Percentiles rank a stretch among this genome's conserved stretches.
Conservation (phyloP, 805 yeast genomes). For the Blastobotrys chiropterorum region DNA sequence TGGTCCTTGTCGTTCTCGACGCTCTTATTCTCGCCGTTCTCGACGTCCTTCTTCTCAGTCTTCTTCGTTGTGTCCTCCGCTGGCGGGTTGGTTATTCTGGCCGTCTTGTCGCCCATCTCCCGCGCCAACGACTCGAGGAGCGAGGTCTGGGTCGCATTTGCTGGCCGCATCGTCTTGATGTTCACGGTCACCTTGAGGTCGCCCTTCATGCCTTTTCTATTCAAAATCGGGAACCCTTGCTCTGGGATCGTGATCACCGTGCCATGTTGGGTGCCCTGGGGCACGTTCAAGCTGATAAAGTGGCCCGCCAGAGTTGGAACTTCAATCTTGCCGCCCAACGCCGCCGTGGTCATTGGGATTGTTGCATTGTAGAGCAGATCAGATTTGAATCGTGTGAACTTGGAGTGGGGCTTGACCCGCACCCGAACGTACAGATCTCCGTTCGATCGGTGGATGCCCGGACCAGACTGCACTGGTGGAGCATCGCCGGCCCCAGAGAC, state of each 20-base stretch:
- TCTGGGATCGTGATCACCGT: slow-evolving; percentile 69
- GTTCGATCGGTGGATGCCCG: slow-evolving; percentile 58
- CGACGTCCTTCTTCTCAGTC: slow-evolving; percentile 16
- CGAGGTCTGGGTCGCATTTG: slow-evolving; percentile 78
- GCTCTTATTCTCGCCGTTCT: background rate
- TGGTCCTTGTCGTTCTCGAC: slow-evolving; percentile 1
- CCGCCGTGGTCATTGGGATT: slow-evolving; percentile 92
- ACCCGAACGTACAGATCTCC: slow-evolving; percentile 88
- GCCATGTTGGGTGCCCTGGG: slow-evolving; percentile 79
- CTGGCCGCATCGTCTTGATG: slow-evolving; percentile 67
- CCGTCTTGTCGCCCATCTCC: slow-evolving; percentile 71
- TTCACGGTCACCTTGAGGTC: slow-evolving; percentile 69
- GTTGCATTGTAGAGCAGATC: slow-evolving; percentile 60
- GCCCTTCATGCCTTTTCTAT: slow-evolving; percentile 57
- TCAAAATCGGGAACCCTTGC: slow-evolving; percentile 74
- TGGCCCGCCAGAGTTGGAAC: slow-evolving; percentile 70
- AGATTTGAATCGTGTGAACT: slow-evolving; percentile 59
- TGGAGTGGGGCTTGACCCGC: slow-evolving; percentile 66
- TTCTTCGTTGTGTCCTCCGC: slow-evolving; percentile 9
- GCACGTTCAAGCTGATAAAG: slow-evolving; percentile 67
- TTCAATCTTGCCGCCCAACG: slow-evolving; percentile 84
- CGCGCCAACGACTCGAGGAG: slow-evolving; percentile 93
- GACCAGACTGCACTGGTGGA: slow-evolving; percentile 69
- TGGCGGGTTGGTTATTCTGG: slow-evolving; percentile 35
- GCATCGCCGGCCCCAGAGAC: slow-evolving; percentile 88